Percentiles rank a stretch among this genome's conserved stretches.
Conservation (phyloP, 2,329 filamentous ascomycete genomes). For the Ceratocystis cubensis region DNA sequence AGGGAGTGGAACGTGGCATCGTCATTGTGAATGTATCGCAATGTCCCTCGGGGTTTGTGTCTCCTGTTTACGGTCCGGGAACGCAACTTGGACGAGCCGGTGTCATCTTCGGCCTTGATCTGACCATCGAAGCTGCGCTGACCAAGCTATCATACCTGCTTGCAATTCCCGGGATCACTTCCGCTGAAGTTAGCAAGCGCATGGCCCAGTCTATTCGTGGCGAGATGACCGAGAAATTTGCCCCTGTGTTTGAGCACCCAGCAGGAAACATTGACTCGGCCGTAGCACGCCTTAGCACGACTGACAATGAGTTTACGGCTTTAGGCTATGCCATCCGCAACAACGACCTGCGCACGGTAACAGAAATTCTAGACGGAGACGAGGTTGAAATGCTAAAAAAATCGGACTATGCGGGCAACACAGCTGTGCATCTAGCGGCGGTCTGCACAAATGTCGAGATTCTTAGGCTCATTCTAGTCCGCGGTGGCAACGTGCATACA, state of each 20-base stretch:
- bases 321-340: conserved; percentile 69
- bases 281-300: conserved; percentile 33
- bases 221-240: conserved; percentile 66
- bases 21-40: conserved; percentile 87
- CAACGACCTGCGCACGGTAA: conserved; percentile 53
- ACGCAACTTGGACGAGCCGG: conserved; percentile 70
- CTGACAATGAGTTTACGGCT: conserved; percentile 57
- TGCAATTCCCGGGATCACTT: conserved; percentile 50
- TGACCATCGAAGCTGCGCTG: conserved; percentile 81
- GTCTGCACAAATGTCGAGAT: conserved; percentile 43
- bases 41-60: conserved; percentile 67
- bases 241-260: conserved; percentile 66
- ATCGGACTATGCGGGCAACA: conserved; percentile 72
- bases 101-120: conserved; percentile 77
- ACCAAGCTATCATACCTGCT: conserved; percentile 84
- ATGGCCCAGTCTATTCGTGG: conserved; percentile 70
- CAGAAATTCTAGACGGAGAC: conserved; percentile 54
- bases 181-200: conserved; percentile 51
- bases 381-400: conserved; percentile 56
- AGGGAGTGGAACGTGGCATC: conserved; percentile 66
- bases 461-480: conserved; percentile 44
- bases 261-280: conserved; percentile 38
- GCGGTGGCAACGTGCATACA: conserved; percentile 54
- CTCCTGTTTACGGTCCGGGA: conserved; percentile 63
- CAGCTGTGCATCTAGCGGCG: conserved; percentile 47